A percentile compares a stretch with the other conserved stretches of the same genome.
Evolutionary conservation across 1,284 basidiomycete species (phyloP).

Genomic region (Gomphus sp.): DNA sequence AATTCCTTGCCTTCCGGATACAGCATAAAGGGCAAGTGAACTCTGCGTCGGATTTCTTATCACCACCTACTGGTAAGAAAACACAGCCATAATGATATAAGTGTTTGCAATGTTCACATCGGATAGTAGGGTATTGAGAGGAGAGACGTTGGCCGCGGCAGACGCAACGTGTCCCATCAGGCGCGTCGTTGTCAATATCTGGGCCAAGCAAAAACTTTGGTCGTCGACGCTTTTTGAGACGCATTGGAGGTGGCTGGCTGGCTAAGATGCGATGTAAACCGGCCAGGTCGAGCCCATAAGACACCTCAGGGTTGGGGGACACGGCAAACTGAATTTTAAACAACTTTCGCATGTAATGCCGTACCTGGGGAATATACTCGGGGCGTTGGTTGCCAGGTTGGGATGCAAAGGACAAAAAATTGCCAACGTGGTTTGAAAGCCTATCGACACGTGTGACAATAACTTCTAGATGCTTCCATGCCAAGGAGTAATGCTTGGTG

Average conservation of each 20-base stretch:
- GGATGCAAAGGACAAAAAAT: conserved; percentile 65
- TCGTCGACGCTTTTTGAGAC: conserved; percentile 51
- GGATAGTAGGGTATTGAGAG: conserved; percentile 52
- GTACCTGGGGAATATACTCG: conserved; percentile 68
- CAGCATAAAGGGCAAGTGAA: conserved; percentile 70
- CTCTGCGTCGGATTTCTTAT: conserved; percentile 23
- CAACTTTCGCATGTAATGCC: conserved; percentile 79
- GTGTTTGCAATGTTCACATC: conserved; percentile 55
- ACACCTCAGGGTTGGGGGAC: conserved; percentile 65
- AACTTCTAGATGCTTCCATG: conserved; percentile 66
- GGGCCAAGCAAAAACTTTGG: conserved; percentile 70
- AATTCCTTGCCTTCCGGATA: conserved; percentile 56
- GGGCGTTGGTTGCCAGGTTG: conserved; percentile 56
- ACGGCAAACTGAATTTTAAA: conserved; percentile 78
- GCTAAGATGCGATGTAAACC: conserved; percentile 71
- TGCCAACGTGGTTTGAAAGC: conserved; percentile 60
- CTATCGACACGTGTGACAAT: conserved; percentile 70
- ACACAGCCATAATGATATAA: conserved; percentile 70
- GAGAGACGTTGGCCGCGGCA: conserved; percentile 52
- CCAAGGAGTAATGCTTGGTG: conserved; percentile 62
- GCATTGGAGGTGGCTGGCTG: conserved; percentile 42
- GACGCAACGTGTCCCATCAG: conserved; percentile 69
- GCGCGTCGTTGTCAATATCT: conserved; percentile 63
- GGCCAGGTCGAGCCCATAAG: conserved; percentile 70
- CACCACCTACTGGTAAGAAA: conserved; percentile 36